A percentile compares a stretch with the other conserved stretches of the same genome.
Evolutionary conservation across 108 stramenopile genomes (phyloP).

Genomic region (Cylindrotheca closterium): DNA sequence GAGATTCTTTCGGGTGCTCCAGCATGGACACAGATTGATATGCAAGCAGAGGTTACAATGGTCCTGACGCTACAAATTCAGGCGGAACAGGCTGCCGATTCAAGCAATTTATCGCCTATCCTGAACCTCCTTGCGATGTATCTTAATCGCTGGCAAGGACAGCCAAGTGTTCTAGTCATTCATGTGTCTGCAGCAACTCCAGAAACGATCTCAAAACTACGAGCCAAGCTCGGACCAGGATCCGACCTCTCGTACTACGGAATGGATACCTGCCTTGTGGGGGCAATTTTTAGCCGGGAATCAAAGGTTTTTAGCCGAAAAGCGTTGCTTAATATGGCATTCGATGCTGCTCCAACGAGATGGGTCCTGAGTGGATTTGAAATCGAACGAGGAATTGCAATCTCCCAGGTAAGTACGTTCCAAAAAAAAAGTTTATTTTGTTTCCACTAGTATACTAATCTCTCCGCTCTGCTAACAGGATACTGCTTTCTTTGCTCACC

Average conservation of each 20-base stretch:
- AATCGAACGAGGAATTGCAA: slow-evolving; percentile 71
- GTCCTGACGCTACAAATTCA: slow-evolving; percentile 72
- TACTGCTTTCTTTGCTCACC: slow-evolving; percentile 52
- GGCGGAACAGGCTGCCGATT: slow-evolving; percentile 43
- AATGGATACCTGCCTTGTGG: slow-evolving; percentile 54
- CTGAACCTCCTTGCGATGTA: slow-evolving; percentile 61
- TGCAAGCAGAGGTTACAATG: slow-evolving; percentile 66
- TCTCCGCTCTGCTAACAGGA: no score
- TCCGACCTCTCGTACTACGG: slow-evolving; percentile 30
- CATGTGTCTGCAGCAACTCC: slow-evolving; percentile 47
- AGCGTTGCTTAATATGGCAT: slow-evolving; percentile 84
- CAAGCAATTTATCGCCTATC: slow-evolving; percentile 34
- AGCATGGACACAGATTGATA: slow-evolving; percentile 49
- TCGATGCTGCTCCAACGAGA: slow-evolving; percentile 72
- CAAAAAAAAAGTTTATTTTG: no score
- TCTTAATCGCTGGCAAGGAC: slow-evolving; percentile 69
- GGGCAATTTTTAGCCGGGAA: slow-evolving; percentile 42
- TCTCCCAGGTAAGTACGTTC: no score
- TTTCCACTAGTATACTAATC: no score
- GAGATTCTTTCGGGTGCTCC: slow-evolving; percentile 45
- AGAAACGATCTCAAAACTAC: slow-evolving; percentile 8
- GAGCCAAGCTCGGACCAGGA: slow-evolving; percentile 33
- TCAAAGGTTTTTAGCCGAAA: slow-evolving; percentile 60
- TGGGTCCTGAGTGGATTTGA: slow-evolving; percentile 81
- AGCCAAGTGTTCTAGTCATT: slow-evolving; percentile 72